phyloP scores from a whole-genome alignment of 257 asterid species.

The Parsonsia alboflavescens region DNA sequence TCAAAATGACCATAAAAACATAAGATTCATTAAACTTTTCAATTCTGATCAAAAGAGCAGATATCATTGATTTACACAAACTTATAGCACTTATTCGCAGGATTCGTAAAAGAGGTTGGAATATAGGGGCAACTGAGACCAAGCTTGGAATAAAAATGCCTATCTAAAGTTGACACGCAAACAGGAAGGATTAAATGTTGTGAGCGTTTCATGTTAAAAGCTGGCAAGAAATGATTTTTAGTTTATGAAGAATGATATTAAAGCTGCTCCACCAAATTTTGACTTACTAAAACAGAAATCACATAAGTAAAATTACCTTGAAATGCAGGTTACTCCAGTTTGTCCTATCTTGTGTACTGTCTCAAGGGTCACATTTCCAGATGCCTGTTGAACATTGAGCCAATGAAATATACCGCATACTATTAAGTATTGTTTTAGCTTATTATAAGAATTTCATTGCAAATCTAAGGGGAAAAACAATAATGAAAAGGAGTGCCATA shows the following conservation, averaged over 20 bases:
- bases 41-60: not conserved
- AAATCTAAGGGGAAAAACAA: not conserved
- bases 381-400: slow-evolving; percentile 56
- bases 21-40: not conserved
- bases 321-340: slow-evolving; percentile 88
- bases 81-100: not conserved
- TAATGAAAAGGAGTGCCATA: not conserved
- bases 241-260: not conserved
- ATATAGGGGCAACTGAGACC: not conserved
- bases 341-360: slow-evolving; percentile 84
- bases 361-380: slow-evolving; percentile 95
- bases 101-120: not conserved
- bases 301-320: slow-evolving; percentile 47
- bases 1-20: not conserved
- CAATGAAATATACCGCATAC: not conserved
- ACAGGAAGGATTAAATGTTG: not conserved
- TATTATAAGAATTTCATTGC: not conserved
- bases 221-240: not conserved
- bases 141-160: not conserved
- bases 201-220: not conserved
- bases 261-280: too few relatives aligned
- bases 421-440: not conserved
- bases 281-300: not conserved
- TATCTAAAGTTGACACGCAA: not conserved
- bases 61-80: not conserved